Evolutionary conservation across 768 basidiomycete genomes (phyloP), one percentile per base, ranked within the genome.

Genomic region (Lactifluus hygrophoroides): DNA sequence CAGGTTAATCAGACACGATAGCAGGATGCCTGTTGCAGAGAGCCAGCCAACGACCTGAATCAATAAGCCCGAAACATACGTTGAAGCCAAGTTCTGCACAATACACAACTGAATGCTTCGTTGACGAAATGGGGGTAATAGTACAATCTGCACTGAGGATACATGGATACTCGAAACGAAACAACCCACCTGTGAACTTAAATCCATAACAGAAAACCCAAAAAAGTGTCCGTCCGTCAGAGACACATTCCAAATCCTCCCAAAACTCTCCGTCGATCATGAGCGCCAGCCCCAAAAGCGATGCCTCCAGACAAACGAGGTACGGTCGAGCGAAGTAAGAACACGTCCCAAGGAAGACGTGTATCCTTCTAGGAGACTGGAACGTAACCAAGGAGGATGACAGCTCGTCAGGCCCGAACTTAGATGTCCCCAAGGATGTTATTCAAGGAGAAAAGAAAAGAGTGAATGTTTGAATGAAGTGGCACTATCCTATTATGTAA

Each of bases 311-410:
- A 71, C 72, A 69, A 75, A 66, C 69, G 60, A 74, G 66, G 68
- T 72, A 72, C 64, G 75, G 75, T 76, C 74, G 74, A 76, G 64
- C 75, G 57, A 71, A 78, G 70, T 58, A 52, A 50, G 34, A 55
- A 53, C 28, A 17, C 28, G 32, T 14, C n/a, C 32, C 51, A 25
- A 51, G 34, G 14, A 27, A 38, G 54, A 64, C 58, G 71, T 71
- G 57, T 82, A 14, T 49, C 67, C 61, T 38, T 90, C 80, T 89
- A 77, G 87, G 79, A 82, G 85, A 90, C 88, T 86, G 88, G 88
- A 90, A 92, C 90, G 90, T 90, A 90, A 85, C 81, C 88, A 81
- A 83, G 88, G 83, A 90, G 81, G 80, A 83, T 54, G 19, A 73
- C 81, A 82, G 85, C 77, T 74, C 70, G 74, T 85, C 88, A 69